Conservation (phyloP, 225 moss, liverwort and hornwort species). For the Pleurozium schreberi region DNA sequence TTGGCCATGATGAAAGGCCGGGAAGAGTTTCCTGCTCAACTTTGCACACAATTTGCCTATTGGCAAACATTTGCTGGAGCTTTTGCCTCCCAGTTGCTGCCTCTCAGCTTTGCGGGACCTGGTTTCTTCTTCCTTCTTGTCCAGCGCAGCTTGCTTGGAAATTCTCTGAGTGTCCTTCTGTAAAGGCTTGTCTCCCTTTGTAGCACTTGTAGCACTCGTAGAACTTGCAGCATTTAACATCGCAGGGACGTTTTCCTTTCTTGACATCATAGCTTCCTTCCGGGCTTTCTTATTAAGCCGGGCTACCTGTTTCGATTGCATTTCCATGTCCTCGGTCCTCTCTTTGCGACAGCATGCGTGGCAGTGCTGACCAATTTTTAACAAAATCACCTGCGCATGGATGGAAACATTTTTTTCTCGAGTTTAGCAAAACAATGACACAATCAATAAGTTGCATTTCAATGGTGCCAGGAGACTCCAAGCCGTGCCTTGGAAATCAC, state of each 20-base stretch:
- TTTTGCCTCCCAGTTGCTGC: not conserved
- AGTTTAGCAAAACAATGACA: not conserved
- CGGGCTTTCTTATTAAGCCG: not conserved
- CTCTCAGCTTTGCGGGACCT: not conserved
- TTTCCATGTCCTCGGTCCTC: not conserved
- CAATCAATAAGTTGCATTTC: not conserved
- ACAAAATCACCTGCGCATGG: not conserved
- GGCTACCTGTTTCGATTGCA: not conserved
- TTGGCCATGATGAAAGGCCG: not conserved
- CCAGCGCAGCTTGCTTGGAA: not conserved
- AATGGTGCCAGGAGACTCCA: not conserved
- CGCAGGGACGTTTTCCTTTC: not conserved
- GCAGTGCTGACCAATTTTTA: not conserved
- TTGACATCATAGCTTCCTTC: not conserved
- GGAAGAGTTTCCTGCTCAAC: not conserved
- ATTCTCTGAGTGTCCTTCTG: not conserved
- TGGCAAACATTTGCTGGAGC: not conserved
- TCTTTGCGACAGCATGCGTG: not conserved
- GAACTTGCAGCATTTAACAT: not conserved
- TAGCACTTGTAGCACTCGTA: not conserved
- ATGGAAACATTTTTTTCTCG: not conserved
- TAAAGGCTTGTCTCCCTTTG: no score
- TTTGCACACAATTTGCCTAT: not conserved
- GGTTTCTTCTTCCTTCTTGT: not conserved
- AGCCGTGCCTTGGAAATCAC: not conserved